Evolutionary conservation across 306 rosid species (phyloP).

Genomic region (Begonia peltatifolia): DNA sequence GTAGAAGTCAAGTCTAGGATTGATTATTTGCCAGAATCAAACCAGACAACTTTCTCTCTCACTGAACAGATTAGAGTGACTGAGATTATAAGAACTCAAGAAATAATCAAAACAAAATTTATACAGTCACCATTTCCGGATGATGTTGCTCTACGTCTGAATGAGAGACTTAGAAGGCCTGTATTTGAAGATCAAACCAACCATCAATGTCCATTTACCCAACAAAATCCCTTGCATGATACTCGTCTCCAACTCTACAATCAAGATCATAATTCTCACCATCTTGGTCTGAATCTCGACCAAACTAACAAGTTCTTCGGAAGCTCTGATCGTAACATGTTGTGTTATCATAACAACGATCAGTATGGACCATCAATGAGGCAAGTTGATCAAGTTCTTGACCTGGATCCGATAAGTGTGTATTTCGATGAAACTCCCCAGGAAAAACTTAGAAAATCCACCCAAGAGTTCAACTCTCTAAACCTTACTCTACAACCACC

Average conservation of each 20-base stretch:
- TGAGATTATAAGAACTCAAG: constrained; percentile 8
- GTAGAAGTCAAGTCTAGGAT: constrained; percentile 2
- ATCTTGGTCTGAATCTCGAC: no score
- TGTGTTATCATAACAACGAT: no score
- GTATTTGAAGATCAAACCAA: background rate
- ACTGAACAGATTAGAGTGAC: background rate
- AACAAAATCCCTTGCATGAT: no score
- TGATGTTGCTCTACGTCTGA: background rate
- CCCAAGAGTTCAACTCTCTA: background rate
- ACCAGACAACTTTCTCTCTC: background rate
- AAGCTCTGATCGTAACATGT: no score
- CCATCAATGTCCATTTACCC: no score
- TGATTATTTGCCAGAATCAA: constrained; percentile 5
- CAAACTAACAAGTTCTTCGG: no score
- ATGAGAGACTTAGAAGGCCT: background rate
- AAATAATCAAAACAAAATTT: constrained; percentile 5
- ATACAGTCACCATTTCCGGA: background rate
- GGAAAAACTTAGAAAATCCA: background rate
- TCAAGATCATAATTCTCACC: no score
- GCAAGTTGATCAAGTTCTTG: background rate
- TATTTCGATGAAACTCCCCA: background rate
- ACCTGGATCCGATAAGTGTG: background rate
- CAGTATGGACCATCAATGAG: no score
- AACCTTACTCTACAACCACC: background rate
- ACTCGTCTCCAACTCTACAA: no score